Evolutionary conservation across 805 yeast species (phyloP).

Genomic region (Pichia phayaonensis): DNA sequence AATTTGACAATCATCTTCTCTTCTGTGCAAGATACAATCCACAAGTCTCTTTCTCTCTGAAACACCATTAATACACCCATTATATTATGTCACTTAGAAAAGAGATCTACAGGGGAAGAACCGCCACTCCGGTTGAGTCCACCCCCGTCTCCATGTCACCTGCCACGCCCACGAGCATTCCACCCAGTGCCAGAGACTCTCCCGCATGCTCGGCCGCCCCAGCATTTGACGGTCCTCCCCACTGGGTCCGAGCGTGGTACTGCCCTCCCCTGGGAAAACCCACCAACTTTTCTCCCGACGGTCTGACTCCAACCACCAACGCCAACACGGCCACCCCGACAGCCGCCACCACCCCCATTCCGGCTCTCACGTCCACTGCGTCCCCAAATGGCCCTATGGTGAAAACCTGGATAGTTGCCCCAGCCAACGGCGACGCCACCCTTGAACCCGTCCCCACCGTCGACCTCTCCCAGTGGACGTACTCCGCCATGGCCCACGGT

Average conservation of each 20-base stretch:
- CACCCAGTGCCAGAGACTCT: neutral
- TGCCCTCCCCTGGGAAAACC: neutral
- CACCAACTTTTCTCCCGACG: neutral
- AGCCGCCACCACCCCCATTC: neutral
- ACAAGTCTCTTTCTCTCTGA: too few relatives aligned
- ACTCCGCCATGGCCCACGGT: neutral
- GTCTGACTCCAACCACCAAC: neutral
- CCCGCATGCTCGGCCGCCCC: neutral
- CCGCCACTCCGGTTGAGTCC: constrained; percentile 15
- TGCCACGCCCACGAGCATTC: neutral
- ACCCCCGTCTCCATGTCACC: neutral
- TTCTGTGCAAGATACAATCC: too few relatives aligned
- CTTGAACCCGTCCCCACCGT: neutral
- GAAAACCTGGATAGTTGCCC: neutral
- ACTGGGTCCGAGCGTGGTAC: neutral
- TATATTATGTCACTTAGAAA: constrained; percentile 30
- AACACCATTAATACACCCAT: neutral
- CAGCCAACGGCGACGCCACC: neutral
- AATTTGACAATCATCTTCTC: too few relatives aligned
- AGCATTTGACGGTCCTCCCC: neutral
- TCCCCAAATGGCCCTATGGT: neutral
- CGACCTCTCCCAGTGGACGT: neutral
- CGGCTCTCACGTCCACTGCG: neutral
- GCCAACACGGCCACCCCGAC: neutral
- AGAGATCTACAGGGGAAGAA: constrained; percentile 28